Percentiles rank a stretch among this genome's conserved stretches.
Conservation (phyloP, 768 basidiomycete genomes). For the Leccinum barrowsii region DNA sequence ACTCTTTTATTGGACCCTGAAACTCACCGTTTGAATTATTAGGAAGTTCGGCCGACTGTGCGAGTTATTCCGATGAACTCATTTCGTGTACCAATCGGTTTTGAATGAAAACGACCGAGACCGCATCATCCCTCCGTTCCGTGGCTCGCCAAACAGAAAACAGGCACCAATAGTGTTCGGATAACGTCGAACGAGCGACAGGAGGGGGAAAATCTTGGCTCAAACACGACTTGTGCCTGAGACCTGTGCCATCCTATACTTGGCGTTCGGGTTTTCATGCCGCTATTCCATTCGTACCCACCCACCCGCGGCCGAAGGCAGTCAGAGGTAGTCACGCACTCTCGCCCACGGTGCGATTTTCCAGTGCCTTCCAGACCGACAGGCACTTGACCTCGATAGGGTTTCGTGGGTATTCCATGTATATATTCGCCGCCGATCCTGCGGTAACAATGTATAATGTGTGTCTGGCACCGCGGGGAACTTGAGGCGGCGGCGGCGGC, state of each 20-base stretch:
- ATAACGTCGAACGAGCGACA: background rate
- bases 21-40: background rate
- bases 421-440: background rate
- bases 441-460: background rate
- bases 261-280: background rate
- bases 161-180: background rate
- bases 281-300: background rate
- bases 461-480: background rate
- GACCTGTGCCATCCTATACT: background rate
- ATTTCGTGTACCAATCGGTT: background rate
- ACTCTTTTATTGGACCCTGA: background rate
- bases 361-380: background rate
- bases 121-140: background rate
- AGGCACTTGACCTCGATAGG: background rate
- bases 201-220: background rate
- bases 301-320: background rate
- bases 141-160: background rate
- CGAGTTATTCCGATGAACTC: background rate
- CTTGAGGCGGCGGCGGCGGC: background rate
- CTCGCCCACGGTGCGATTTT: background rate
- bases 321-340: background rate
- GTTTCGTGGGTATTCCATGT: background rate
- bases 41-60: background rate
- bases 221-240: background rate
- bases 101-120: background rate